These are phyloP conservation scores for Paramecium octaurelia DNA, from an alignment of 73 alveolate genomes.

Conservation along the genomic window DNA sequence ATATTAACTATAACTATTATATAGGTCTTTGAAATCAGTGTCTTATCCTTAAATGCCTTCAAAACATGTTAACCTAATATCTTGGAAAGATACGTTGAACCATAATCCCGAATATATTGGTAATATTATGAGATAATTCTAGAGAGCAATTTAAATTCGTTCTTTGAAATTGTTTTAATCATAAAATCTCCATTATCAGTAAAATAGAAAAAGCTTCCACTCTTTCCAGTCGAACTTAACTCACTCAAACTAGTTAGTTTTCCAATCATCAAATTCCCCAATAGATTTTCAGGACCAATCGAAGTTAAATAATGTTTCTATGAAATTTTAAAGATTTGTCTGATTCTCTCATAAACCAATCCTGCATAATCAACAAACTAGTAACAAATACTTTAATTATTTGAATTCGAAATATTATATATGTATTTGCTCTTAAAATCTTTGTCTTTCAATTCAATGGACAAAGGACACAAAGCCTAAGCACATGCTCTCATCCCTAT, in stretches of 20 bases:
- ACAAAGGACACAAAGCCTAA: slow-evolving; percentile 47
- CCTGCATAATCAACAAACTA: slow-evolving; percentile 85
- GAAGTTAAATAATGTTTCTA: slow-evolving; percentile 64
- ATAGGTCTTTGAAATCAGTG: slow-evolving; percentile 50
- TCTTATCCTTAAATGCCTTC: neutral
- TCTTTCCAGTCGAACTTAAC: slow-evolving; percentile 84
- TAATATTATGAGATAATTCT: slow-evolving; percentile 79
- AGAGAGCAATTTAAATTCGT: slow-evolving; percentile 86
- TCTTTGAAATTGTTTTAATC: slow-evolving; percentile 81
- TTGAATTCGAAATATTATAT: slow-evolving; percentile 53
- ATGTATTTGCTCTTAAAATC: slow-evolving; percentile 2
- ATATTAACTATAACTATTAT: slow-evolving; percentile 85
- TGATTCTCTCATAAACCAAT: slow-evolving; percentile 72
- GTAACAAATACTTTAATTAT: slow-evolving; percentile 23
- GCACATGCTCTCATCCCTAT: slow-evolving; percentile 86
- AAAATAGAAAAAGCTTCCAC: slow-evolving; percentile 96
- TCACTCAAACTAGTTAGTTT: slow-evolving; percentile 58
- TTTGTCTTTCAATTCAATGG: neutral
- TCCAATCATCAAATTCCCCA: slow-evolving; percentile 66
- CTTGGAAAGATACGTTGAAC: slow-evolving; percentile 77
- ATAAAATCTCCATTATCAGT: slow-evolving; percentile 87
- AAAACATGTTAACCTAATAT: slow-evolving; percentile 80
- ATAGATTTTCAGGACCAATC: slow-evolving; percentile 72
- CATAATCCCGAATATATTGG: slow-evolving; percentile 75
- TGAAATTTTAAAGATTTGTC: slow-evolving; percentile 67